A percentile compares a stretch with the other conserved stretches of the same genome.
These are phyloP conservation scores for Dimargaris xerosporica DNA, from an alignment of 192 early-diverging fungal species.

Conservation along the genomic window DNA sequence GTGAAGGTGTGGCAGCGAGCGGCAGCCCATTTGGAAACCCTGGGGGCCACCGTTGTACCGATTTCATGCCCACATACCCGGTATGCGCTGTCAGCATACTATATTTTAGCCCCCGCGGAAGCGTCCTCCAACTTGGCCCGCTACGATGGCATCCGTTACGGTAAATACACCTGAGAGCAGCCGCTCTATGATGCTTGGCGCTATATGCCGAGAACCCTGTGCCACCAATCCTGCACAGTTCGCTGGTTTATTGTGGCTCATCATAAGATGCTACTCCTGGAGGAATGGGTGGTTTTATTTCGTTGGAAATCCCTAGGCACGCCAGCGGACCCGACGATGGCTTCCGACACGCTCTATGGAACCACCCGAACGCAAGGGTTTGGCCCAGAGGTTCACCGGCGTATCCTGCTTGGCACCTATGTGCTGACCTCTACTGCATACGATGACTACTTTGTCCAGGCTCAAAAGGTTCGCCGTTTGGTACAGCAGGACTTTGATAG, in stretches of 20 bases:
- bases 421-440: slow-evolving; percentile 59
- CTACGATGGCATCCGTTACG: slow-evolving; percentile 79
- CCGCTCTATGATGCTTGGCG: neutral
- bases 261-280: too few species aligned
- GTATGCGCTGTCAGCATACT: slow-evolving; percentile 67
- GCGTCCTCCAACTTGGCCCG: slow-evolving; percentile 80
- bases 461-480: slow-evolving; percentile 66
- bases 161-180: slow-evolving; percentile 19
- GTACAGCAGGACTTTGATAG: slow-evolving; percentile 64
- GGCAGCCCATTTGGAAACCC: slow-evolving; percentile 31
- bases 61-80: slow-evolving; percentile 56
- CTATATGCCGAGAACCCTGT: neutral
- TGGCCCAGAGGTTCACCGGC: slow-evolving; percentile 64
- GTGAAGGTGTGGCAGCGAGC: slow-evolving; percentile 41
- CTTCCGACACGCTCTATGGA: slow-evolving; percentile 27
- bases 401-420: slow-evolving; percentile 76
- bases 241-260: too few species aligned
- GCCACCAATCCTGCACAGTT: too few species aligned
- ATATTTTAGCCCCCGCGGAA: slow-evolving; percentile 77
- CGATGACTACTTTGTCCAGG: slow-evolving; percentile 55
- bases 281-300: too few species aligned
- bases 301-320: too few species aligned
- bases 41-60: slow-evolving; percentile 49
- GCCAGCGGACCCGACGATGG: too few species aligned
- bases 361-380: slow-evolving; percentile 52